A percentile compares a stretch with the other conserved stretches of the same genome.
Conservation (phyloP, 768 basidiomycete genomes). For the Russula ochroleuca region DNA sequence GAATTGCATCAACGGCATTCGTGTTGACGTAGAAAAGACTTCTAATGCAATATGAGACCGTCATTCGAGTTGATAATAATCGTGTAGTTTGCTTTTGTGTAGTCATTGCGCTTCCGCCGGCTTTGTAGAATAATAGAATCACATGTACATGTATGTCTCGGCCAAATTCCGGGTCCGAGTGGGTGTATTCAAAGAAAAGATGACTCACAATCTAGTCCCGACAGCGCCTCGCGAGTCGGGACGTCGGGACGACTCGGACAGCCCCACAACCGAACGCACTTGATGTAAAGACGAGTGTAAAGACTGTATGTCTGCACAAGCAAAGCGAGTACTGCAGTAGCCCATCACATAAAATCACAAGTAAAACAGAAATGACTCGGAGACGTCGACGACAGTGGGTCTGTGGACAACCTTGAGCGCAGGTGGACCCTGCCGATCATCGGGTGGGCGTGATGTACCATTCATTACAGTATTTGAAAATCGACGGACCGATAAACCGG, state of each 20-base stretch:
- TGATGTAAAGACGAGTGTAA: neutral
- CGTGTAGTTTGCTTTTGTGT: neutral
- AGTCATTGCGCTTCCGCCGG: neutral
- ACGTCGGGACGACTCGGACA: too few relatives aligned
- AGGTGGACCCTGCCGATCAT: too few relatives aligned
- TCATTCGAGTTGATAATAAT: neutral
- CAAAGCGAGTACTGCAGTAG: too few relatives aligned
- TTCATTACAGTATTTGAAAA: neutral
- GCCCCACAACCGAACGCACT: too few relatives aligned
- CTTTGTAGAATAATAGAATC: neutral
- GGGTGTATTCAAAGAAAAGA: neutral
- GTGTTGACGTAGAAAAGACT: constrained; percentile 59
- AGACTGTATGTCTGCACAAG: too few relatives aligned
- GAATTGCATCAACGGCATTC: constrained; percentile 41
- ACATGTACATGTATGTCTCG: neutral
- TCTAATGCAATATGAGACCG: constrained; percentile 44
- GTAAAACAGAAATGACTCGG: too few relatives aligned
- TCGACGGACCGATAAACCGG: neutral
- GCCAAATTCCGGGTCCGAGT: neutral
- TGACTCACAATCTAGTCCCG: too few relatives aligned
- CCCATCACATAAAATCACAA: too few relatives aligned
- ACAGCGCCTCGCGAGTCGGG: too few relatives aligned
- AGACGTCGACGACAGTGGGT: too few relatives aligned
- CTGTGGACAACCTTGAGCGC: too few relatives aligned
- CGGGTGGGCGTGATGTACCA: too few relatives aligned